Evolutionary conservation across 169 alveolate genomes (phyloP).

Genomic region (Miamiensis avidus): DNA sequence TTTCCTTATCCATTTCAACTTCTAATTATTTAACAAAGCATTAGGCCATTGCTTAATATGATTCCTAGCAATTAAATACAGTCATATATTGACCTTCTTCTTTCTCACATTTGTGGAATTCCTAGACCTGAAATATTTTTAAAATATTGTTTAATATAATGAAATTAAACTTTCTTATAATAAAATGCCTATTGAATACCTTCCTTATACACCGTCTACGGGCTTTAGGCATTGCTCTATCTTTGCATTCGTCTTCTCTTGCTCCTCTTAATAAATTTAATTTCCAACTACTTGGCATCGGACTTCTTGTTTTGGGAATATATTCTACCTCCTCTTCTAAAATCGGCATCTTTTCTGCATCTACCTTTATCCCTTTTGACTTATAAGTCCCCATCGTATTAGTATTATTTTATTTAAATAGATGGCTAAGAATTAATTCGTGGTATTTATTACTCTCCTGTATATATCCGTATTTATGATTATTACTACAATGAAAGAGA

Average conservation of each 20-base stretch:
- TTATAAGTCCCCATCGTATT: slow-evolving; percentile 43
- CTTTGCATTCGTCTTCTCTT: slow-evolving; percentile 49
- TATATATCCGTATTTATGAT: too few species aligned
- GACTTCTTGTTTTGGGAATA: slow-evolving; percentile 37
- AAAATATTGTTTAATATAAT: too few species aligned
- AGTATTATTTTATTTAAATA: too few species aligned
- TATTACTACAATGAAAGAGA: too few species aligned
- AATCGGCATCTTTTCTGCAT: slow-evolving; percentile 5
- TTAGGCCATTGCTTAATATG: slow-evolving; percentile 33
- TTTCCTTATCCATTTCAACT: slow-evolving; percentile 44
- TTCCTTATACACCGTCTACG: slow-evolving; percentile 26
- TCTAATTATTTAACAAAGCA: slow-evolving; percentile 34
- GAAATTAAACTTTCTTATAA: too few species aligned
- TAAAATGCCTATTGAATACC: too few species aligned
- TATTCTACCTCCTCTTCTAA: slow-evolving; percentile 39
- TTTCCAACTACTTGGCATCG: slow-evolving; percentile 42
- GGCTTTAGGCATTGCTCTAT: slow-evolving; percentile 44
- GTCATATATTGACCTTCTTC: slow-evolving; percentile 44
- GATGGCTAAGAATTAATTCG: too few species aligned
- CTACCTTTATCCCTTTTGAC: slow-evolving; percentile 33
- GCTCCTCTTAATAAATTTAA: slow-evolving; percentile 45
- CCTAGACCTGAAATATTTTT: slow-evolving; percentile 13
- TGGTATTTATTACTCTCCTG: too few species aligned
- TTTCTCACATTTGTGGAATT: slow-evolving; percentile 35
- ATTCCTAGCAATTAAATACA: slow-evolving; percentile 43